Evolutionary conservation across 2,329 filamentous ascomycete genomes (phyloP).

Genomic region (Fusarium torulosum): DNA sequence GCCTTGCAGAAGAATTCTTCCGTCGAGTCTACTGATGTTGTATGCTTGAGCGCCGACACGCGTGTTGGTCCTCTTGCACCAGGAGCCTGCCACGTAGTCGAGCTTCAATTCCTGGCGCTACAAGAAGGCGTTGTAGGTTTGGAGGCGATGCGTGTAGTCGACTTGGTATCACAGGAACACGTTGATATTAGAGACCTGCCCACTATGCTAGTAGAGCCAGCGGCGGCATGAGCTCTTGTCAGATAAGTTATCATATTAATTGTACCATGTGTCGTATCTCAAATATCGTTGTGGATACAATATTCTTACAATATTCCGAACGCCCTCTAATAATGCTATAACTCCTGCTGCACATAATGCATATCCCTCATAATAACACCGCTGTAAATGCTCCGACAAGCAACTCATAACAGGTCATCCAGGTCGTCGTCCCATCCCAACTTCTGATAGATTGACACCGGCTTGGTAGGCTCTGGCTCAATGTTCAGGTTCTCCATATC

Average conservation of each 20-base stretch:
- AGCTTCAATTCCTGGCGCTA: constrained; percentile 78
- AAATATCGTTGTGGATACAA: constrained; percentile 44
- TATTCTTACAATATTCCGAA: constrained; percentile 37
- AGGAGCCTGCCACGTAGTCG: constrained; percentile 78
- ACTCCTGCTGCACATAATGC: constrained; percentile 33
- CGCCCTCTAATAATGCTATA: constrained; percentile 43
- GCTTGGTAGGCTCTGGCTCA: constrained; percentile 39
- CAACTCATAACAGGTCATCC: constrained; percentile 59
- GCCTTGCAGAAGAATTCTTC: constrained; percentile 76
- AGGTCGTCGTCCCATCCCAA: constrained; percentile 71
- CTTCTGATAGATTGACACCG: constrained; percentile 64
- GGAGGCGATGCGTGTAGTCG: constrained; percentile 79
- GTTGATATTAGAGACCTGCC: constrained; percentile 82
- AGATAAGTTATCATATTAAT: constrained; percentile 26
- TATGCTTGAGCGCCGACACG: constrained; percentile 82
- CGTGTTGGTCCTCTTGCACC: constrained; percentile 79
- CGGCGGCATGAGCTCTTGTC: constrained; percentile 40
- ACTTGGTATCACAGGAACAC: constrained; percentile 79
- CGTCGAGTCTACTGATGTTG: constrained; percentile 73
- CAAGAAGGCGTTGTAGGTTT: constrained; percentile 75
- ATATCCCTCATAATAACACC: constrained; percentile 41
- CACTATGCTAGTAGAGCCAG: constrained; percentile 68
- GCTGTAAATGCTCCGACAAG: constrained; percentile 41
- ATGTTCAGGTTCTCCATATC: constrained; percentile 21
- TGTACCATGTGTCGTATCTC: constrained; percentile 41